Evolutionary conservation across 768 basidiomycete genomes (phyloP).

Genomic region (Mycena sanguinolenta): DNA sequence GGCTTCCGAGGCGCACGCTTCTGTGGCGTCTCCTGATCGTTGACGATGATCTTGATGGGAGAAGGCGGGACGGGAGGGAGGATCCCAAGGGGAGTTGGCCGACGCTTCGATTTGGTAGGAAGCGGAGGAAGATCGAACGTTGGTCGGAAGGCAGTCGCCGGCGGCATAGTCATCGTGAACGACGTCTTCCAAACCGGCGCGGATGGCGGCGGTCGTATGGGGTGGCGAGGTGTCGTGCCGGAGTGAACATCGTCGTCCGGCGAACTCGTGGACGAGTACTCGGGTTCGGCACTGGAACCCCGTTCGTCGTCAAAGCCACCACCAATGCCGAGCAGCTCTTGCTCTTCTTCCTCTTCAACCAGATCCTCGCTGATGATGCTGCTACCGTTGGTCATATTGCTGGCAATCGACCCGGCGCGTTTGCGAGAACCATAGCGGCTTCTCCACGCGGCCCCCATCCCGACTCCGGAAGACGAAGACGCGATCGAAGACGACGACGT

Average conservation of each 20-base stretch:
- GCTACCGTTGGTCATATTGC: slow-evolving; percentile 67
- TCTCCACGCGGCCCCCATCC: slow-evolving; percentile 77
- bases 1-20: slow-evolving; percentile 38
- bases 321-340: slow-evolving; percentile 76
- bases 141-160: slow-evolving; percentile 65
- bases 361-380: slow-evolving; percentile 85
- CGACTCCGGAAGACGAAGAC: slow-evolving; percentile 67
- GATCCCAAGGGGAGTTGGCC: slow-evolving; percentile 71
- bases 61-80: slow-evolving; percentile 83
- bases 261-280: slow-evolving; percentile 57
- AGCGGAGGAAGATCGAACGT: slow-evolving; percentile 60
- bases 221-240: slow-evolving; percentile 43
- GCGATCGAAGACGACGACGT: slow-evolving; percentile 74
- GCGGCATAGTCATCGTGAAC: slow-evolving; percentile 66
- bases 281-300: slow-evolving; percentile 49
- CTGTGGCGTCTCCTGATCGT: slow-evolving; percentile 38
- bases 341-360: slow-evolving; percentile 86
- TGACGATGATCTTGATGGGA: slow-evolving; percentile 68
- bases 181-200: slow-evolving; percentile 71
- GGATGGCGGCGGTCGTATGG: slow-evolving; percentile 60
- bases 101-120: slow-evolving; percentile 66
- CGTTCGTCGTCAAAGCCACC: slow-evolving; percentile 70
- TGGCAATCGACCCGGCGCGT: slow-evolving; percentile 82
- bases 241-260: slow-evolving; percentile 58
- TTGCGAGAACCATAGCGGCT: slow-evolving; percentile 74